Percentiles rank a stretch among this genome's conserved stretches.
phyloP scores from a whole-genome alignment of 345 rosid species.

The Hibiscus mutabilis region DNA sequence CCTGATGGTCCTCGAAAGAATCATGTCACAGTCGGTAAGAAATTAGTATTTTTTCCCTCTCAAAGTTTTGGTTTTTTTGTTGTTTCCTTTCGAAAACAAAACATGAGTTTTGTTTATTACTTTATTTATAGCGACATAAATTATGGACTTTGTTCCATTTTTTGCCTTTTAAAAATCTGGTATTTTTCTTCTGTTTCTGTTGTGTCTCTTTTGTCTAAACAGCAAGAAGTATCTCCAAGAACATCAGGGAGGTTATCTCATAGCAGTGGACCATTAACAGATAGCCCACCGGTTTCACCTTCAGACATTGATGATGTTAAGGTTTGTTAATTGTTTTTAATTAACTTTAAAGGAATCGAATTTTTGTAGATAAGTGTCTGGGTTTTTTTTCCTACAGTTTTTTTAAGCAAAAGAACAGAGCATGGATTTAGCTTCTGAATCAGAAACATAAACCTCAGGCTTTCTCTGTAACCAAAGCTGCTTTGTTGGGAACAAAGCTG shows the following conservation, averaged over 20 bases:
- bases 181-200: neutral
- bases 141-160: neutral
- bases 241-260: slow-evolving; percentile 82
- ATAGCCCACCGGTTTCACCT: slow-evolving; percentile 97
- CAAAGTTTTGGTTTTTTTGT: neutral
- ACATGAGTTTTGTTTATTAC: neutral
- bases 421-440: slow-evolving; percentile 29
- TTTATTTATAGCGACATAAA: neutral
- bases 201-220: slow-evolving; percentile 16
- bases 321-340: slow-evolving; percentile 30
- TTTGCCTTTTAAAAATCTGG: neutral
- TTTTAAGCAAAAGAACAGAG: slow-evolving; percentile 5
- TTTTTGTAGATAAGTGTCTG: neutral
- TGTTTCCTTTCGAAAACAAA: neutral
- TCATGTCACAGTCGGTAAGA: slow-evolving; percentile 97
- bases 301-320: slow-evolving; percentile 66
- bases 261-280: slow-evolving; percentile 86
- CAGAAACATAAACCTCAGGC: slow-evolving; percentile 34
- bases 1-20: slow-evolving; percentile 96
- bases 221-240: slow-evolving; percentile 88
- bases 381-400: slow-evolving; percentile 10
- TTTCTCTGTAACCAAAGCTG: slow-evolving; percentile 47
- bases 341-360: neutral
- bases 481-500: neutral
- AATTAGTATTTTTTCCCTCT: neutral